Evolutionary conservation across 495 filamentous ascomycete genomes (phyloP), one percentile per base, ranked within the genome.

Genomic region (Niebla homalea): DNA sequence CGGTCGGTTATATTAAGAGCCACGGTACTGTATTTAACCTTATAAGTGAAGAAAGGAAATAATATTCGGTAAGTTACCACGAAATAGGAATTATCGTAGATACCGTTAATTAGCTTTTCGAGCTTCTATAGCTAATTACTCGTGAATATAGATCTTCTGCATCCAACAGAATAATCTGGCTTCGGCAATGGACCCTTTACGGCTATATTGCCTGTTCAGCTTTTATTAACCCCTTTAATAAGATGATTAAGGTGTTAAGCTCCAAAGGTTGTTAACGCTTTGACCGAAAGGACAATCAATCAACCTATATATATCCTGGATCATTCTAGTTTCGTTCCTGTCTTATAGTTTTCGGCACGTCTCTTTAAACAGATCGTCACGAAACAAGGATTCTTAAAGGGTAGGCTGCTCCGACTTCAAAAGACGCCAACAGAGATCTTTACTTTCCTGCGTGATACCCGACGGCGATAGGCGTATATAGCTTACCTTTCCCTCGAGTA

Each of bases 31-130:
- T 60, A 11, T n/a, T n/a, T n/a, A n/a, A n/a, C n/a, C n/a, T n/a
- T n/a, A n/a, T n/a, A n/a, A n/a, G n/a, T n/a, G n/a, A 70, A 55
- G 49, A 69, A 70, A n/a, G 64, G 64, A 51, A 70, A 67, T 54
- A 66, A 66, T 58, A 69, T 65, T 11, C 64, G 57, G 48, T 57
- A 62, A 11, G 64, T 71, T 36, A 55, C 58, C 58, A 68, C 63
- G 50, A 70, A 68, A 36, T 49, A 55, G 21, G 63, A 67, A 29
- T 36, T 37, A n/a, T 10, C n/a, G 11, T 37, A 10, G 36, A 37
- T 49, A 47, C 62, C 55, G 29, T 64, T 61, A 36, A 67, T 48
- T 32, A 68, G 61, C 25, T 64, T 66, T 20, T 44, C 35, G 10
- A 71, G 50, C 56, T 62, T 69, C 29, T 52, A n/a, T 8, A 71